Evolutionary conservation across 2,329 filamentous ascomycete genomes (phyloP).

Genomic region (Verticillium albo-atrum): DNA sequence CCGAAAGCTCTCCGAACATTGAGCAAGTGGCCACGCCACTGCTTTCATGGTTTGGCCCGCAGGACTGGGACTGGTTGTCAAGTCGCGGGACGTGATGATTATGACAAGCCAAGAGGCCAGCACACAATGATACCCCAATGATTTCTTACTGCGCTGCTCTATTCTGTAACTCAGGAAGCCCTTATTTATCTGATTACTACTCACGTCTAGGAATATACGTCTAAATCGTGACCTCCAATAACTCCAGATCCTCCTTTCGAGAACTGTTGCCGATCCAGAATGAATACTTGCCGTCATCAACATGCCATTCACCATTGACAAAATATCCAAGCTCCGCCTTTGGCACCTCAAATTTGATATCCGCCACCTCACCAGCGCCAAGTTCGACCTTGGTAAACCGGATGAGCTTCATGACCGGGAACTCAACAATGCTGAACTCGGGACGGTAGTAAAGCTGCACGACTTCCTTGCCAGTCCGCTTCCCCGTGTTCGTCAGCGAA

Average conservation of each 20-base stretch:
- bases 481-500: slow-evolving; percentile 42
- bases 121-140: not conserved
- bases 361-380: slow-evolving; percentile 30
- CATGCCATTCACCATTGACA: slow-evolving; percentile 16
- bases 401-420: slow-evolving; percentile 41
- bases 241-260: not conserved
- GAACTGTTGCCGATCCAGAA: slow-evolving; percentile 26
- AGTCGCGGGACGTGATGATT: not conserved
- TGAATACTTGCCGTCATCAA: slow-evolving; percentile 19
- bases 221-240: not conserved
- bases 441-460: slow-evolving; percentile 35
- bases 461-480: slow-evolving; percentile 25
- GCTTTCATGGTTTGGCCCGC: slow-evolving; percentile 3
- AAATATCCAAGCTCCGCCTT: slow-evolving; percentile 23
- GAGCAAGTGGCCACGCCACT: not conserved
- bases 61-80: slow-evolving; percentile 7
- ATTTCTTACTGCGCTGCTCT: not conserved
- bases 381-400: slow-evolving; percentile 42
- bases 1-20: not conserved
- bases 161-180: not conserved
- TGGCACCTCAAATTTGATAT: slow-evolving; percentile 25
- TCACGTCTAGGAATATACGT: not conserved
- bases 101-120: not conserved
- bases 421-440: slow-evolving; percentile 29
- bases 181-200: not conserved